Percentiles rank a stretch among this genome's conserved stretches.
phyloP scores from a whole-genome alignment of 345 rosid species.

The Camelina neglecta region DNA sequence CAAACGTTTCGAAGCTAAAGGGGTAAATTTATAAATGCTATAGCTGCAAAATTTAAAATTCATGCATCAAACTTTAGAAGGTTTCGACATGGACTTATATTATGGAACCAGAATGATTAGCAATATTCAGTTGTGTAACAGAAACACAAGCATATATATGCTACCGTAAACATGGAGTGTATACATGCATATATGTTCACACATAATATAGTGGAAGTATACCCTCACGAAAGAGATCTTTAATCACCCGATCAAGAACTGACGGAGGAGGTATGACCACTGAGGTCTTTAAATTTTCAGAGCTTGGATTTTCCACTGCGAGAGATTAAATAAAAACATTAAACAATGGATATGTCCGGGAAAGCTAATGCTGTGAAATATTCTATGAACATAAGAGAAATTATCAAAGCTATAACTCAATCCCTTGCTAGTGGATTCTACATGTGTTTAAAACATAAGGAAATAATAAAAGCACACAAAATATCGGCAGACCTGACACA shows the following conservation, averaged over 20 bases:
- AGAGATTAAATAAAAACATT: constrained; percentile 23
- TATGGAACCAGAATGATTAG: constrained; percentile 7
- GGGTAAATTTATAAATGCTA: constrained; percentile 1
- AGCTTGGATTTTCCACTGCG: constrained; percentile 73
- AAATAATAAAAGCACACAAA: constrained; percentile 29
- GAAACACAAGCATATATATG: constrained; percentile 13
- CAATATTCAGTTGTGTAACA: constrained; percentile 14
- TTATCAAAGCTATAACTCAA: constrained; percentile 1
- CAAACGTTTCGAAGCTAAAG: neutral
- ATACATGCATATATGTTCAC: constrained; percentile 29
- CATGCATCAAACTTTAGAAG: neutral
- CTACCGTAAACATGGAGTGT: constrained; percentile 18
- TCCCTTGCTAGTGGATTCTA: constrained; percentile 27
- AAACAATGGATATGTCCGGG: constrained; percentile 13
- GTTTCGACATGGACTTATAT: neutral
- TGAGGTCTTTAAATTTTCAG: constrained; percentile 71
- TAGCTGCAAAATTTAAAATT: neutral
- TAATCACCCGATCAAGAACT: constrained; percentile 88
- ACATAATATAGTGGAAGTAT: constrained; percentile 32
- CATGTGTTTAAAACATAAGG: constrained; percentile 30
- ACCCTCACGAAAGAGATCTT: constrained; percentile 93
- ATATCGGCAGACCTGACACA: constrained; percentile 69
- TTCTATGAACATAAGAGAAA: neutral
- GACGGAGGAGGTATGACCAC: constrained; percentile 84
- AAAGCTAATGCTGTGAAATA: constrained; percentile 32